Evolutionary conservation across 2,329 filamentous ascomycete species (phyloP).

Genomic region (Microdochium bolleyi): DNA sequence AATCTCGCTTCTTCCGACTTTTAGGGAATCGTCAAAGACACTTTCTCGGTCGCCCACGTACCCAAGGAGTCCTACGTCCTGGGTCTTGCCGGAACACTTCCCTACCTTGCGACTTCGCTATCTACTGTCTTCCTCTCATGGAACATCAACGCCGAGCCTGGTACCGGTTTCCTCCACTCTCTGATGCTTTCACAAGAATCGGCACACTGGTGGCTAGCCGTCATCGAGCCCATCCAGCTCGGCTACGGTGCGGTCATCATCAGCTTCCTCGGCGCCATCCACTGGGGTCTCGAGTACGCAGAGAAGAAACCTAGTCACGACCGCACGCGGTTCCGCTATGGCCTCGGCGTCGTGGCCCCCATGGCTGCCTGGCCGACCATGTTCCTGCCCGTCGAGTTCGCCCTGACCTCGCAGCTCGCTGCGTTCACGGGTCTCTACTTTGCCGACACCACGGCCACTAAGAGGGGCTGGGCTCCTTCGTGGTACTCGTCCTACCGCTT

Average conservation of each 20-base stretch:
- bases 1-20: background rate
- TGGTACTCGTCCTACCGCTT: constrained; percentile 93
- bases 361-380: constrained; percentile 86
- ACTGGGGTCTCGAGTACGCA: constrained; percentile 86
- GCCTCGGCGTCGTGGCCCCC: constrained; percentile 72
- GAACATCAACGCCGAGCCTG: constrained; percentile 65
- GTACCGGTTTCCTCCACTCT: constrained; percentile 52
- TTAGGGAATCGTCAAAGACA: constrained; percentile 59
- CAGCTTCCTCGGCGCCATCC: constrained; percentile 87
- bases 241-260: constrained; percentile 90
- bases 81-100: constrained; percentile 70
- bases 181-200: constrained; percentile 61
- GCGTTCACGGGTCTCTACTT: constrained; percentile 85
- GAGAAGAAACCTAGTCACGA: constrained; percentile 50
- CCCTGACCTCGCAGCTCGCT: constrained; percentile 76
- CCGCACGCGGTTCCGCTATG: constrained; percentile 72
- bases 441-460: constrained; percentile 65
- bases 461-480: constrained; percentile 67
- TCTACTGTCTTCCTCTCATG: constrained; percentile 77
- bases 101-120: constrained; percentile 78
- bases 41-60: constrained; percentile 56
- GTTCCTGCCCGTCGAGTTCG: constrained; percentile 75
- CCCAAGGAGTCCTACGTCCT: constrained; percentile 61
- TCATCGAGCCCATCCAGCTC: constrained; percentile 81
- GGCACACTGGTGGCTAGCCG: constrained; percentile 62